Conservation (phyloP, 2,329 filamentous ascomycete genomes). For the Alternaria sp. region DNA sequence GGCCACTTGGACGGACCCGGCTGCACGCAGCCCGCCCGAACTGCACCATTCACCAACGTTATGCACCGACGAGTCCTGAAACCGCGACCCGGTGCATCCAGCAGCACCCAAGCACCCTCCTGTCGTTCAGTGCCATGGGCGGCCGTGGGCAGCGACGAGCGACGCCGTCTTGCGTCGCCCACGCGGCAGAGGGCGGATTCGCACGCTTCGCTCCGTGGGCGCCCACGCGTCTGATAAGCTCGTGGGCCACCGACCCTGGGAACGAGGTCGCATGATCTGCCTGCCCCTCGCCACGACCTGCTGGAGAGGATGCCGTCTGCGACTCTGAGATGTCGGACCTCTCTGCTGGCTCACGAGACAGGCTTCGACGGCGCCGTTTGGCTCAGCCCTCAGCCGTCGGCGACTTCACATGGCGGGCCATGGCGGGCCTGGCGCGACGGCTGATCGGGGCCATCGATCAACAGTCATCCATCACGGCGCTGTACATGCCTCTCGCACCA, state of each 20-base stretch:
- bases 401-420: too few species aligned
- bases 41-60: conserved; percentile 42
- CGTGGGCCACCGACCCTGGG: conserved; percentile 26
- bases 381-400: too few species aligned
- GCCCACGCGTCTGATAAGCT: conserved; percentile 31
- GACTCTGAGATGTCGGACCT: not conserved
- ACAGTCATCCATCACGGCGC: conserved; percentile 12
- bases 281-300: conserved; percentile 37
- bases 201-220: not conserved
- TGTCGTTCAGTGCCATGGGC: conserved; percentile 1
- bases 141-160: not conserved
- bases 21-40: conserved; percentile 39
- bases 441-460: not conserved
- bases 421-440: too few species aligned
- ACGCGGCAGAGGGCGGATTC: conserved; percentile 17
- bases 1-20: conserved; percentile 45
- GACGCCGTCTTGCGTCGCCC: conserved; percentile 2
- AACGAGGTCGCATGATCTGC: conserved; percentile 39
- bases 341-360: conserved; percentile 33
- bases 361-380: conserved; percentile 11
- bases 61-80: conserved; percentile 43
- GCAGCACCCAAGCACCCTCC: too few species aligned
- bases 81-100: conserved; percentile 39
- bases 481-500: conserved; percentile 17
- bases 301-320: conserved; percentile 10